These are phyloP conservation scores for Gossypium lobatum DNA, from an alignment of 441 rosid species.

Conservation along the genomic window DNA sequence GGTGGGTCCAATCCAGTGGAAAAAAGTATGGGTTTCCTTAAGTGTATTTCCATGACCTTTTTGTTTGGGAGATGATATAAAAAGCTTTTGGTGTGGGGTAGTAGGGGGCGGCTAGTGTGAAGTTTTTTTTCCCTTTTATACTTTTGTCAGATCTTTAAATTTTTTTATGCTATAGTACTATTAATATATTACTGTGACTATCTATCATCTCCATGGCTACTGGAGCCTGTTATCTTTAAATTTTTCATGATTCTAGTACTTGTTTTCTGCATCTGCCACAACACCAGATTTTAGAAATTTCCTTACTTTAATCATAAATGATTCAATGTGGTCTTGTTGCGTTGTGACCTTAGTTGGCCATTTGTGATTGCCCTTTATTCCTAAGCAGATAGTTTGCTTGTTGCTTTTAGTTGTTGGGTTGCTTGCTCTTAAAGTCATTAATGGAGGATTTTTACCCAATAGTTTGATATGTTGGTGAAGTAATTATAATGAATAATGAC, in stretches of 20 bases:
- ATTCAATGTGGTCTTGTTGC: conserved; percentile 12
- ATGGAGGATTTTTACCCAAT: neutral
- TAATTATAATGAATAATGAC: neutral
- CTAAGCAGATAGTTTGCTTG: conserved; percentile 3
- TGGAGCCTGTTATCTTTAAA: conserved; percentile 8
- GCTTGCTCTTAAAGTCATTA: neutral
- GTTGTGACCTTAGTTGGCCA: neutral
- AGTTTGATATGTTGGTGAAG: neutral
- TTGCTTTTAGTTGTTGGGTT: neutral
- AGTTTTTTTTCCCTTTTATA: conserved; percentile 35
- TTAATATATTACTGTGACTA: too few species aligned
- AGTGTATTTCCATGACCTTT: conserved; percentile 28
- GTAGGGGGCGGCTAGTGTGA: conserved; percentile 31
- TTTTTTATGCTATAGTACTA: neutral
- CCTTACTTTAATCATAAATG: neutral
- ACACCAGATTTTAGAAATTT: conserved; percentile 25
- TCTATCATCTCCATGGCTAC: conserved; percentile 18
- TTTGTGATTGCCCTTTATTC: neutral
- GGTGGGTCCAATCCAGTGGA: conserved; percentile 28
- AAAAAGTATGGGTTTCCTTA: conserved; percentile 23
- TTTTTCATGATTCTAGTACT: neutral
- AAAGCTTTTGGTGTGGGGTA: neutral
- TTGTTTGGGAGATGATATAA: conserved; percentile 7
- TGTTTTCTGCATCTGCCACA: conserved; percentile 15
- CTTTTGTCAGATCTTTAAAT: conserved; percentile 23